Conservation (phyloP, 257 asterid species). For the Mitragyna speciosa region DNA sequence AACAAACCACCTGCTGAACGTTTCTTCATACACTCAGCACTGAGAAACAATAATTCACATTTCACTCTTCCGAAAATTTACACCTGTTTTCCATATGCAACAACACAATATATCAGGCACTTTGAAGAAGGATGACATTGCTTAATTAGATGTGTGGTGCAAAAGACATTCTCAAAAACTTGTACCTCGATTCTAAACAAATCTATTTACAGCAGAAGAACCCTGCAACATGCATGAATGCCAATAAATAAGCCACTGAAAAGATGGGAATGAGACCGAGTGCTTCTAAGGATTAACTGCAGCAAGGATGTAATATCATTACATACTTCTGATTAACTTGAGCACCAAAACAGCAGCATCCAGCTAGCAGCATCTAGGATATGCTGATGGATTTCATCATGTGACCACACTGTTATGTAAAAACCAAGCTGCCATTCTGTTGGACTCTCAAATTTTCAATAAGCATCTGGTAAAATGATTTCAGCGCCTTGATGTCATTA, state of each 20-base stretch:
- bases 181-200: slow-evolving; percentile 50
- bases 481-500: slow-evolving; percentile 66
- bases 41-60: not conserved
- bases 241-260: slow-evolving; percentile 4
- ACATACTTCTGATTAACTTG: slow-evolving; percentile 37
- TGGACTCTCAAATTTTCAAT: slow-evolving; percentile 74
- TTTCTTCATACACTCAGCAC: slow-evolving; percentile 11
- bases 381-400: slow-evolving; percentile 13
- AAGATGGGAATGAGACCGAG: not conserved
- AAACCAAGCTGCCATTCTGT: slow-evolving; percentile 83
- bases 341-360: slow-evolving; percentile 33
- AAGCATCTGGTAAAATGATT: slow-evolving; percentile 76
- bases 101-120: slow-evolving; percentile 17
- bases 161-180: slow-evolving; percentile 1
- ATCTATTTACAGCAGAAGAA: slow-evolving; percentile 59
- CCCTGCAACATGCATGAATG: slow-evolving; percentile 44
- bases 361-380: slow-evolving; percentile 22
- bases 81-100: slow-evolving; percentile 40
- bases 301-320: slow-evolving; percentile 3
- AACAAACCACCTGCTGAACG: slow-evolving; percentile 9
- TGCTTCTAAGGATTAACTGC: not conserved
- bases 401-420: slow-evolving; percentile 49
- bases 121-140: not conserved
- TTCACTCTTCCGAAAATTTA: slow-evolving; percentile 39
- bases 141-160: not conserved